These are phyloP conservation scores for Plectranthus barbatus DNA, from an alignment of 257 asterid genomes.

Conservation along the genomic window DNA sequence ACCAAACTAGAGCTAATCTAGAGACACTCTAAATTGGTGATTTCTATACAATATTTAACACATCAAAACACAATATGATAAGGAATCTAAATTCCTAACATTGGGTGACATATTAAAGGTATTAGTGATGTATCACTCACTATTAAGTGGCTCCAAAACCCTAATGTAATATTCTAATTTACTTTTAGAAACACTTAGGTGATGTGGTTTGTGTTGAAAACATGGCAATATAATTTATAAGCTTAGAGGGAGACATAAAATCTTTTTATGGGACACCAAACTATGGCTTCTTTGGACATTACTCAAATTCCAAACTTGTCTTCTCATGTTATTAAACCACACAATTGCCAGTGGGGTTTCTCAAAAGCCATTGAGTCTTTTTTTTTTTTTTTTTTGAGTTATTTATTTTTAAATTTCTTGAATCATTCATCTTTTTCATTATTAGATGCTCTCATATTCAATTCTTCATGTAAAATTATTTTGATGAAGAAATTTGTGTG, in stretches of 20 bases:
- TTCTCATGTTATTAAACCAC: conserved; percentile 15
- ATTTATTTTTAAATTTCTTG: conserved; percentile 3
- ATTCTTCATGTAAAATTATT: background rate
- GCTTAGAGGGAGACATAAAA: conserved; percentile 26
- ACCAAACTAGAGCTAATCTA: too few relatives aligned
- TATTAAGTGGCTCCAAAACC: too few relatives aligned
- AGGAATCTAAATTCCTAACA: too few relatives aligned
- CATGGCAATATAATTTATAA: background rate
- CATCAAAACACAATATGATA: too few relatives aligned
- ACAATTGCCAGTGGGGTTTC: conserved; percentile 23
- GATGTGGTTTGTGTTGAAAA: conserved; percentile 23
- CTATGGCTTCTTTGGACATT: conserved; percentile 35
- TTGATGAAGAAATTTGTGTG: background rate
- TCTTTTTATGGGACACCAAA: conserved; percentile 22
- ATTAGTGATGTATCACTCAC: too few relatives aligned
- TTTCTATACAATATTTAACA: too few relatives aligned
- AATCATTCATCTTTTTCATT: conserved; percentile 1
- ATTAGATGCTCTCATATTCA: conserved; percentile 3
- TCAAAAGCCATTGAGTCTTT: conserved; percentile 8
- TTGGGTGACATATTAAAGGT: too few relatives aligned
- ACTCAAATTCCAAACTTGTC: conserved; percentile 21
- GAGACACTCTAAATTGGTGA: too few relatives aligned
- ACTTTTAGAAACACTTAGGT: too few relatives aligned
- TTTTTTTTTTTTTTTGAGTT: background rate
- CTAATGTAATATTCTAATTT: too few relatives aligned